phyloP scores from a whole-genome alignment of 352 stramenopile species.

The Pythium diclinum region DNA sequence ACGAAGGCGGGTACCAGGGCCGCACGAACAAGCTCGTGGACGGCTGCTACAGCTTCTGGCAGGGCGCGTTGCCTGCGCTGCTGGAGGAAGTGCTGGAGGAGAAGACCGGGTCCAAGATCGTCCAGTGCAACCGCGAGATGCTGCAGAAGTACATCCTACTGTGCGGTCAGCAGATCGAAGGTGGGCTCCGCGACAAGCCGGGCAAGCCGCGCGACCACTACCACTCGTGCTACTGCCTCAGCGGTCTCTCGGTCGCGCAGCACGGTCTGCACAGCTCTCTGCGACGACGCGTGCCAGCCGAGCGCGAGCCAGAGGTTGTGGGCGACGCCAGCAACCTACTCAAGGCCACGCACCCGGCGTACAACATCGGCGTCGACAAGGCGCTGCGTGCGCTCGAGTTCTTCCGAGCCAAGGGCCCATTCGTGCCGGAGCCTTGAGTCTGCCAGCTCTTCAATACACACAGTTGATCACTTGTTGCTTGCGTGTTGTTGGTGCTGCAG shows the following conservation, averaged over 20 bases:
- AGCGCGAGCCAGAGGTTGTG: conserved; percentile 41
- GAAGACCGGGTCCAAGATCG: conserved; percentile 36
- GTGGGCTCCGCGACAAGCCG: conserved; percentile 93
- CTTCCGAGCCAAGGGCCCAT: conserved; percentile 60
- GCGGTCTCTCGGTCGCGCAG: conserved; percentile 93
- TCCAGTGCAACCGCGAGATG: conserved; percentile 69
- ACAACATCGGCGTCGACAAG: conserved; percentile 92
- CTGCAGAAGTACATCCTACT: conserved; percentile 93
- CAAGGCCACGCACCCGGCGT: conserved; percentile 83
- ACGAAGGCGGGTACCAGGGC: conserved; percentile 91
- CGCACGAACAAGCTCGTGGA: conserved; percentile 99
- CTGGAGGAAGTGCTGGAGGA: conserved; percentile 49
- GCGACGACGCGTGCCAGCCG: conserved; percentile 26
- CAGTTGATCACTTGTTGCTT: conserved; percentile 18
- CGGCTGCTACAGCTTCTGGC: conserved; percentile 99
- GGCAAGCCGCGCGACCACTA: conserved; percentile 97
- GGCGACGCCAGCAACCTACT: conserved; percentile 74
- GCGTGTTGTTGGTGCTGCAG: conserved; percentile 27
- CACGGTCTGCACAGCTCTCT: conserved; percentile 42
- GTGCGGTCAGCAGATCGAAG: conserved; percentile 93
- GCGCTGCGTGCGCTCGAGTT: conserved; percentile 62
- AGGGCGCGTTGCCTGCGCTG: conserved; percentile 89
- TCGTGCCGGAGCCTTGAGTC: conserved; percentile 30
- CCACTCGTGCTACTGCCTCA: conserved; percentile 98
- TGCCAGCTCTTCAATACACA: no score